phyloP scores from a whole-genome alignment of 2,329 filamentous ascomycete species.

The Fusarium graminum region DNA sequence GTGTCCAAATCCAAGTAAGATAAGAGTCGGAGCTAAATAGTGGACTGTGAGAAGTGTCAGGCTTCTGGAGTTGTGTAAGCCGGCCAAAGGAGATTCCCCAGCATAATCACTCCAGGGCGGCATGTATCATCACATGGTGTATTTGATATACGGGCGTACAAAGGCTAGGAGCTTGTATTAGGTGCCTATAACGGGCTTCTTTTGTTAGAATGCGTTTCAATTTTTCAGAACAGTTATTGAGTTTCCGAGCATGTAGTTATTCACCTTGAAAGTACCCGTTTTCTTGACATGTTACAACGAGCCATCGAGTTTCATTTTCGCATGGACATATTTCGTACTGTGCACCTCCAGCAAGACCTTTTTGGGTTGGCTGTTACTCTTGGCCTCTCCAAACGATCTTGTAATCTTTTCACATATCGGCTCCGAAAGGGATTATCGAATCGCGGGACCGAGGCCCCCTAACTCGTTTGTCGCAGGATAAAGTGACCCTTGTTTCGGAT shows the following conservation, averaged over 20 bases:
- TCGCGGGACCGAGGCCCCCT: neutral
- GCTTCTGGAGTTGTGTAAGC: constrained; percentile 44
- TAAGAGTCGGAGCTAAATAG: constrained; percentile 9
- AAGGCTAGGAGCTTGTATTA: constrained; percentile 50
- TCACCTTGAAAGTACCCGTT: neutral
- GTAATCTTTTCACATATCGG: neutral
- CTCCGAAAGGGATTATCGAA: neutral
- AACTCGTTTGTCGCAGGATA: neutral
- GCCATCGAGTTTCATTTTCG: neutral
- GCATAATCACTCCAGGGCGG: constrained; percentile 42
- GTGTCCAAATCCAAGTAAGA: constrained; percentile 78
- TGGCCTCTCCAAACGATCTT: neutral
- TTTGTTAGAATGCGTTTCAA: constrained; percentile 48
- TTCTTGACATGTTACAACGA: neutral
- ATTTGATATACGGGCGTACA: constrained; percentile 52
- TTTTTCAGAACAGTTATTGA: constrained; percentile 33
- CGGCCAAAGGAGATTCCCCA: constrained; percentile 38
- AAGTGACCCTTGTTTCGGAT: neutral
- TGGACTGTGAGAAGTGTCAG: constrained; percentile 27
- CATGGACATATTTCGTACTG: neutral
- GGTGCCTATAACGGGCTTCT: constrained; percentile 46
- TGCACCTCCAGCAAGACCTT: neutral
- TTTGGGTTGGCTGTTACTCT: neutral
- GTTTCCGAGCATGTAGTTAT: constrained; percentile 28
- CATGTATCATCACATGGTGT: constrained; percentile 51